Evolutionary conservation across 2,329 filamentous ascomycete genomes (phyloP).

Genomic region (Scortechinia acanthostroma): DNA sequence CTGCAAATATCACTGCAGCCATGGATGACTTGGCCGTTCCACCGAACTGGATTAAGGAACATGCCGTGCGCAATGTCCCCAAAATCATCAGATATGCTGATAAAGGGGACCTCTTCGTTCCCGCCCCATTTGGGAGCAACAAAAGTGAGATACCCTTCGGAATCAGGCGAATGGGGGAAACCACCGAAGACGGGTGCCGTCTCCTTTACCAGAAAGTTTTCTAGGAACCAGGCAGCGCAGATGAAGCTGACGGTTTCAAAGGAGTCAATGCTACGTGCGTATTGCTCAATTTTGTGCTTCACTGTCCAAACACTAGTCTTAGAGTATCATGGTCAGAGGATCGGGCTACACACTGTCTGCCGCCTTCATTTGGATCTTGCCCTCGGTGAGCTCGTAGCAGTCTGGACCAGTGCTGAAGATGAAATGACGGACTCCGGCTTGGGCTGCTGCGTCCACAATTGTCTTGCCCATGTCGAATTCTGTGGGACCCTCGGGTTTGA

Average conservation of each 20-base stretch:
- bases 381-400: constrained; percentile 19
- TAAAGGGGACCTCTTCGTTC: constrained; percentile 23
- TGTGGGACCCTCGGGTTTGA: constrained; percentile 12
- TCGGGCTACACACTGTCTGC: constrained; percentile 19
- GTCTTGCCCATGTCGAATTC: constrained; percentile 24
- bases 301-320: constrained; percentile 12
- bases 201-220: constrained; percentile 26
- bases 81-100: constrained; percentile 29
- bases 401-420: constrained; percentile 24
- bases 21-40: constrained; percentile 24
- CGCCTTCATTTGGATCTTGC: constrained; percentile 16
- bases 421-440: constrained; percentile 21
- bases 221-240: constrained; percentile 30
- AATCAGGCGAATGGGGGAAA: constrained; percentile 23
- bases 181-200: constrained; percentile 26
- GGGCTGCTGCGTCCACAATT: constrained; percentile 20
- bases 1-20: constrained; percentile 22
- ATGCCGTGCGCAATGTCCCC: constrained; percentile 35
- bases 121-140: constrained; percentile 27
- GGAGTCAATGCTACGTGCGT: constrained; percentile 16
- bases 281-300: constrained; percentile 25
- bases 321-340: too few species aligned
- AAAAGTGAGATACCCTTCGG: constrained; percentile 25
- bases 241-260: constrained; percentile 26
- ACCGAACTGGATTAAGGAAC: constrained; percentile 26